These are phyloP conservation scores for Agaricus sinodeliciosus DNA, from an alignment of 768 basidiomycete genomes.

Conservation along the genomic window DNA sequence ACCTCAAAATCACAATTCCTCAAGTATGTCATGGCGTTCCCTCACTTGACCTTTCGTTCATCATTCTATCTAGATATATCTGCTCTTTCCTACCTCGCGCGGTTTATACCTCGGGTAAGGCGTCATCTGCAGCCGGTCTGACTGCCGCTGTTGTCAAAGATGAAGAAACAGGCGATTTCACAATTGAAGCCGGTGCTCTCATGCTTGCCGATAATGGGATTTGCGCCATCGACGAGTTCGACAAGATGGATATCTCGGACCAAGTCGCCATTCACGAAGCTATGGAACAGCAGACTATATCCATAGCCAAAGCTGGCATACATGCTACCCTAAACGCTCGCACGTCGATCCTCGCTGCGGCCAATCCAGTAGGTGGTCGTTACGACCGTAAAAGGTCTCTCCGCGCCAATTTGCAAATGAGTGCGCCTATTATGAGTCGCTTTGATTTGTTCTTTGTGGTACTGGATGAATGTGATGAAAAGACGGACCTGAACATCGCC, in stretches of 20 bases:
- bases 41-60: background rate
- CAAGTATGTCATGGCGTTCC: constrained; percentile 53
- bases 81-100: constrained; percentile 97
- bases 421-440: constrained; percentile 97
- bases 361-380: constrained; percentile 94
- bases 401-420: constrained; percentile 93
- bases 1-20: constrained; percentile 99
- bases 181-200: constrained; percentile 96
- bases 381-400: constrained; percentile 94
- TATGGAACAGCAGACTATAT: constrained; percentile 99
- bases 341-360: constrained; percentile 95
- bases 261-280: constrained; percentile 99
- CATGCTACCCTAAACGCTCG: constrained; percentile 97
- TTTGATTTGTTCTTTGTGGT: constrained; percentile 99
- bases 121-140: constrained; percentile 96
- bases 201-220: constrained; percentile 99
- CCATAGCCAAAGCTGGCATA: constrained; percentile 98
- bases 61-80: constrained; percentile 62
- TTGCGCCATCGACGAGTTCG: constrained; percentile 99
- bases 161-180: constrained; percentile 98
- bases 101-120: constrained; percentile 99
- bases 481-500: constrained; percentile 88
- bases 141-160: constrained; percentile 98
- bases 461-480: constrained; percentile 93
- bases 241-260: constrained; percentile 99